Evolutionary conservation across 2,329 filamentous ascomycete genomes (phyloP), one percentile per base, ranked within the genome.

Genomic region (Fusarium devonianum): DNA sequence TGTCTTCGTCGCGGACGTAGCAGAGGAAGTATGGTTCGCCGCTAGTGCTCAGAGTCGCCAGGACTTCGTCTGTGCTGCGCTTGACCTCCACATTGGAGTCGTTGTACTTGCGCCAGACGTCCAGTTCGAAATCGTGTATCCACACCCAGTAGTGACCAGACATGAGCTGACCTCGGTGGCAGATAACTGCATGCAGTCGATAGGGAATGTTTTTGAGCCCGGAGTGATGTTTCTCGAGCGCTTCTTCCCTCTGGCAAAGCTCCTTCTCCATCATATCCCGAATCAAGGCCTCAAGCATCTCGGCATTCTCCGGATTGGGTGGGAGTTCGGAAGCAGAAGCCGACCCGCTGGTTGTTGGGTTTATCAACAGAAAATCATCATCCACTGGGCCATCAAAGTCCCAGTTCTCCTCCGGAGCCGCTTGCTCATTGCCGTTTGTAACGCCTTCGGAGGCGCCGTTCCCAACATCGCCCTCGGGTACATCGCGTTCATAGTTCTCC

Each of bases 141-240:
- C 92, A 97, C 33, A 97, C 91, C 87, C 91, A 97, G 74, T 97
- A 99, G 71, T 99, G 94, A 0, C 94, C 94, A 34, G 87, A 87
- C 33, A 79, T 81, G 29, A 87, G 80, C 61, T 79, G 78, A 22
- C 90, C 90, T 14, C 88, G 86, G 69, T 99, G 94, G 64, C 96
- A 93, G 66, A 99, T 96, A 22, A 97, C 89, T 0, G 93, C 90
- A 62, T 97, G 92, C 4, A 99, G 82, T 11, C 85, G 85, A 69
- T 97, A 99, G 9, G 87, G 83, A 35, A 90, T 76, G 18, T 84
- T 76, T 32, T 80, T 79, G 65, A 87, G 81, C 41, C 83, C 80
- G 4, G 78, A 77, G 65, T 65, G 51, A 33, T 68, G 64, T 25
- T 60, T 47, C 22, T 65, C 50, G 1, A 73, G 58, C 0, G 48